Conservation (phyloP, 75 land plant genomes). For the Sequoia sempervirens region DNA sequence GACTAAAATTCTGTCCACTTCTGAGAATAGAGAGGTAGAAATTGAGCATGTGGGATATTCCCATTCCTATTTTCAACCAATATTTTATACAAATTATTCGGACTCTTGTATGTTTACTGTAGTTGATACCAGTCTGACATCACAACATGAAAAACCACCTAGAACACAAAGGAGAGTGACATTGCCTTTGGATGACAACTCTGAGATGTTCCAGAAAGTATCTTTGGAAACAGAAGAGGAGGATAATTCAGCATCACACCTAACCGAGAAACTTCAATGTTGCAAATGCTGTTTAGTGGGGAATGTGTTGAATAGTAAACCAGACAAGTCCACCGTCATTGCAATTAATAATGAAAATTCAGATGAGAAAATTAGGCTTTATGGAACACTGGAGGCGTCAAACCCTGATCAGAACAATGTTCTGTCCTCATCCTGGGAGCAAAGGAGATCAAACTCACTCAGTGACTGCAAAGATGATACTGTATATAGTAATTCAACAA, state of each 20-base stretch:
- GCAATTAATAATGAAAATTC: background rate
- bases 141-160: slow-evolving; percentile 13
- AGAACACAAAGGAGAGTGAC: slow-evolving; percentile 32
- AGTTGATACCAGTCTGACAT: slow-evolving; percentile 50
- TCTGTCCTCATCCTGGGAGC: background rate
- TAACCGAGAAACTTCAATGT: background rate
- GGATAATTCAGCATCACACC: background rate
- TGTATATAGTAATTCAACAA: background rate
- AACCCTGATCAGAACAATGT: background rate
- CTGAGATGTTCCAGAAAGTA: background rate
- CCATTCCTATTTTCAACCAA: slow-evolving; percentile 41
- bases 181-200: slow-evolving; percentile 28
- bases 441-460: background rate
- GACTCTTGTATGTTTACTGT: slow-evolving; percentile 37
- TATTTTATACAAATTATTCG: slow-evolving; percentile 7
- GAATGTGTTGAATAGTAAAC: background rate
- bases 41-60: slow-evolving; percentile 12
- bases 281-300: background rate
- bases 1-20: slow-evolving; percentile 6
- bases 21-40: background rate
- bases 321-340: background rate
- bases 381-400: background rate
- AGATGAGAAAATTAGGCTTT: background rate
- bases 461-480: background rate
- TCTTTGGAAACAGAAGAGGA: background rate